Percentiles rank a stretch among this genome's conserved stretches.
Conservation (phyloP, 2,329 filamentous ascomycete species). For the Scytalidium lignicola region DNA sequence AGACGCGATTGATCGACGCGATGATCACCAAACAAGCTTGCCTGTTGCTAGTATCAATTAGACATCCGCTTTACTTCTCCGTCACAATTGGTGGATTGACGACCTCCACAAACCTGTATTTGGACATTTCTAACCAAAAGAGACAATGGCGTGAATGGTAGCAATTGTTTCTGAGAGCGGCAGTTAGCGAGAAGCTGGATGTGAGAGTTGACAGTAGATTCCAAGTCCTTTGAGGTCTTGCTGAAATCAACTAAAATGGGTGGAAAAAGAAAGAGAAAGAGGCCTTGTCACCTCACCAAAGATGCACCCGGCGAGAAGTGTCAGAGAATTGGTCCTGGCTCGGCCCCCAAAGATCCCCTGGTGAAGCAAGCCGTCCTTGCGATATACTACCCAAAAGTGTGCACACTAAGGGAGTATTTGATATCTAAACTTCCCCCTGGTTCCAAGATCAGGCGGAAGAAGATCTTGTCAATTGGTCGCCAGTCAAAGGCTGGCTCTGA, state of each 20-base stretch:
- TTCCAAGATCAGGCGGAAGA: constrained; percentile 58
- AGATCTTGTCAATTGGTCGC: constrained; percentile 40
- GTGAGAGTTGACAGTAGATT: too few species aligned
- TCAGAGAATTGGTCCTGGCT: constrained; percentile 14
- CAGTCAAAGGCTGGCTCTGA: constrained; percentile 6
- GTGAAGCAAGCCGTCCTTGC: constrained; percentile 59
- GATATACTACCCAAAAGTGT: constrained; percentile 61
- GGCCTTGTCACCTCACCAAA: constrained; percentile 9
- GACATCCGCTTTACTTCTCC: neutral
- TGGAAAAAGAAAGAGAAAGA: constrained; percentile 36
- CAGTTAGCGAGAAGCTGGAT: too few species aligned
- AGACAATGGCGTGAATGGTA: too few species aligned
- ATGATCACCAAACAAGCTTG: neutral
- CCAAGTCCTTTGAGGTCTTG: too few species aligned
- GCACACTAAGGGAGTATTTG: constrained; percentile 66
- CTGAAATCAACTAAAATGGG: constrained; percentile 27
- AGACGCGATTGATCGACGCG: neutral
- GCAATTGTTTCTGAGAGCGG: too few species aligned
- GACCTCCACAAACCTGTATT: neutral
- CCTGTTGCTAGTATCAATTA: too few species aligned
- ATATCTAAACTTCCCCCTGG: constrained; percentile 59
- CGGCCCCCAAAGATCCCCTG: constrained; percentile 11
- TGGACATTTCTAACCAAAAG: too few species aligned
- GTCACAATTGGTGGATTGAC: neutral
- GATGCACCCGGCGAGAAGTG: constrained; percentile 20